A percentile compares a stretch with the other conserved stretches of the same genome.
Evolutionary conservation across 768 basidiomycete species (phyloP).

Genomic region (Serendipita sp.): DNA sequence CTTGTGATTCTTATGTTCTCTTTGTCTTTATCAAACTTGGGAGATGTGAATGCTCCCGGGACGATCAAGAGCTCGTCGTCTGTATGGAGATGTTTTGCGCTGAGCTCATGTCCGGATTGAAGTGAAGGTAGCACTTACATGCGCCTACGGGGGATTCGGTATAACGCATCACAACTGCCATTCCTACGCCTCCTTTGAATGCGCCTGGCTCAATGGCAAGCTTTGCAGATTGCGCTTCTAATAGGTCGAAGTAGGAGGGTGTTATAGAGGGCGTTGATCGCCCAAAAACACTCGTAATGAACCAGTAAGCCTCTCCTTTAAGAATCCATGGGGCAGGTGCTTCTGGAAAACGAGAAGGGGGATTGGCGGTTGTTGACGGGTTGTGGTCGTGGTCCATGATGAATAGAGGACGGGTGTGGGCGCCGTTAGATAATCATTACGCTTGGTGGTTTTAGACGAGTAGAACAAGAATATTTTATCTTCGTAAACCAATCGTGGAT

Average conservation of each 20-base stretch:
- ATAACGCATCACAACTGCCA: slow-evolving; percentile 1
- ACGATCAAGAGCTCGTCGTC: slow-evolving; percentile 12
- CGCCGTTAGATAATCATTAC: too few species aligned
- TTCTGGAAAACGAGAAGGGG: not conserved
- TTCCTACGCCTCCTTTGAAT: not conserved
- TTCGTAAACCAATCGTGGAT: too few species aligned
- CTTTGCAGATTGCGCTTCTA: not conserved
- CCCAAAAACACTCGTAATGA: not conserved
- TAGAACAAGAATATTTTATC: too few species aligned
- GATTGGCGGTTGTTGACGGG: too few species aligned
- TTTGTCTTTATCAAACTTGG: slow-evolving; percentile 2
- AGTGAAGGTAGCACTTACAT: not conserved
- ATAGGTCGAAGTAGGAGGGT: not conserved
- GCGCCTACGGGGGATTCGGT: not conserved
- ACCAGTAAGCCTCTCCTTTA: not conserved
- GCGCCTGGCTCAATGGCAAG: not conserved
- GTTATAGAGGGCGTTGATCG: not conserved
- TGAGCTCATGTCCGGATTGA: too few species aligned
- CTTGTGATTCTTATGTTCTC: slow-evolving; percentile 1
- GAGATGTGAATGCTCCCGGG: slow-evolving; percentile 9
- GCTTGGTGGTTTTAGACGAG: too few species aligned
- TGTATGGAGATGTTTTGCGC: not conserved
- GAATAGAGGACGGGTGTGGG: too few species aligned
- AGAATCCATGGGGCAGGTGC: not conserved
- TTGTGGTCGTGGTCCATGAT: too few species aligned